These are phyloP conservation scores for Penicillium sclerotiorum DNA, from an alignment of 2,329 filamentous ascomycete species.

Conservation along the genomic window DNA sequence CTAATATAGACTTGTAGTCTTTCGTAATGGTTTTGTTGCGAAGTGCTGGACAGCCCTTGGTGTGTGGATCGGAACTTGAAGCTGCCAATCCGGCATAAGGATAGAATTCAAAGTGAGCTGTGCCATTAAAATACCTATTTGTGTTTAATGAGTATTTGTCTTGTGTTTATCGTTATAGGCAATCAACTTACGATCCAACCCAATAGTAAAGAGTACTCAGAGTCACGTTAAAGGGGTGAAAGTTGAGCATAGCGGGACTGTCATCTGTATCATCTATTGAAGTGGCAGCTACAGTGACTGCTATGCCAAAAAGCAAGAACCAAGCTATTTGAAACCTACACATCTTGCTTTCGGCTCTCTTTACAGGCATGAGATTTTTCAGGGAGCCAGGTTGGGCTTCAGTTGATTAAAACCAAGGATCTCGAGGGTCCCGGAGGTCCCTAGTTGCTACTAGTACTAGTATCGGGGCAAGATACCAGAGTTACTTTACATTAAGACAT, in stretches of 20 bases:
- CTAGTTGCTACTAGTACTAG: too few species aligned
- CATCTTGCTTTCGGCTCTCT: background rate
- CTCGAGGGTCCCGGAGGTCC: background rate
- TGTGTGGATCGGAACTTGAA: background rate
- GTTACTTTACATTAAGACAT: too few species aligned
- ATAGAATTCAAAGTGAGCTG: background rate
- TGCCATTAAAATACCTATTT: background rate
- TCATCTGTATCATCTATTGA: background rate
- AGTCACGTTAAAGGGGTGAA: background rate
- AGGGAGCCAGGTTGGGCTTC: background rate
- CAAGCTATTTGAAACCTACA: background rate
- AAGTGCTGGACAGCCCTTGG: background rate
- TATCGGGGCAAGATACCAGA: too few species aligned
- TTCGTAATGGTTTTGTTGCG: background rate
- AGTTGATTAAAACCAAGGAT: background rate
- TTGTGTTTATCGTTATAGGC: background rate
- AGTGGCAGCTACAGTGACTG: background rate
- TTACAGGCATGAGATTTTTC: background rate
- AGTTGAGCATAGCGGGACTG: background rate
- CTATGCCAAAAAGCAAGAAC: background rate
- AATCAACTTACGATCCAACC: background rate
- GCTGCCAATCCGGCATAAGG: background rate
- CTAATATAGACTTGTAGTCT: background rate
- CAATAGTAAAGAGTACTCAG: background rate
- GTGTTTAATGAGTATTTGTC: background rate